Percentiles rank a stretch among this genome's conserved stretches.
Evolutionary conservation across 768 basidiomycete species (phyloP).

Genomic region (Trametes sanguinea): DNA sequence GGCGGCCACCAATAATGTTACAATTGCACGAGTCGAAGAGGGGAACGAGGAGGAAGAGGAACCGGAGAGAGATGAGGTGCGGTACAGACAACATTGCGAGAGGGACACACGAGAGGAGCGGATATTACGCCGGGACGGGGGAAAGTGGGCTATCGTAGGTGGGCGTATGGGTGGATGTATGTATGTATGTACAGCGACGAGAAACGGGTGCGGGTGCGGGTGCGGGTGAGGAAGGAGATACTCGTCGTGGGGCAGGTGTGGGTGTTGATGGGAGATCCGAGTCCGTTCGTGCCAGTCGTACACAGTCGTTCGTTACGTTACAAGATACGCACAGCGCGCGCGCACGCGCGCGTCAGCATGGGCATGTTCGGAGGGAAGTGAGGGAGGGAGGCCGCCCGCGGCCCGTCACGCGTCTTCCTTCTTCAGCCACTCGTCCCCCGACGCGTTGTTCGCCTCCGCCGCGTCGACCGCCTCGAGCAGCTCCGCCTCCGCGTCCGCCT

Average conservation of each 20-base stretch:
- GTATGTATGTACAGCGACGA: background rate
- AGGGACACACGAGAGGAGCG: too few relatives aligned
- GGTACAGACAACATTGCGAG: constrained; percentile 4
- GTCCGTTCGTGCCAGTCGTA: background rate
- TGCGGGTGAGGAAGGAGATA: too few relatives aligned
- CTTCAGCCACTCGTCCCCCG: constrained; percentile 32
- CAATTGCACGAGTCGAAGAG: background rate
- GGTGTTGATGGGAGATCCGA: background rate
- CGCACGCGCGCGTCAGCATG: too few relatives aligned
- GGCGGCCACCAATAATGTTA: background rate
- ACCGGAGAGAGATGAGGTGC: background rate
- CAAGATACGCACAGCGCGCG: too few relatives aligned
- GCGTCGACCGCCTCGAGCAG: constrained; percentile 42
- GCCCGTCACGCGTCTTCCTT: constrained; percentile 28
- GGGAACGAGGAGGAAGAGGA: too few relatives aligned
- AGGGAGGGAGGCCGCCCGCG: background rate
- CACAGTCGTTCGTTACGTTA: background rate
- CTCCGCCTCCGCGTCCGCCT: constrained; percentile 37
- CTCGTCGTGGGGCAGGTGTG: too few relatives aligned
- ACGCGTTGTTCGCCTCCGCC: constrained; percentile 38
- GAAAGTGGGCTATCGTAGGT: background rate
- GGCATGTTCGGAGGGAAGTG: too few relatives aligned
- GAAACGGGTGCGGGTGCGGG: background rate
- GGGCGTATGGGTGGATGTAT: too few relatives aligned
- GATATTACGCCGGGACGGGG: background rate